Percentiles rank a stretch among this genome's conserved stretches.
Evolutionary conservation across 345 rosid genomes (phyloP).

Genomic region (Diplotaxis tenuifolia): DNA sequence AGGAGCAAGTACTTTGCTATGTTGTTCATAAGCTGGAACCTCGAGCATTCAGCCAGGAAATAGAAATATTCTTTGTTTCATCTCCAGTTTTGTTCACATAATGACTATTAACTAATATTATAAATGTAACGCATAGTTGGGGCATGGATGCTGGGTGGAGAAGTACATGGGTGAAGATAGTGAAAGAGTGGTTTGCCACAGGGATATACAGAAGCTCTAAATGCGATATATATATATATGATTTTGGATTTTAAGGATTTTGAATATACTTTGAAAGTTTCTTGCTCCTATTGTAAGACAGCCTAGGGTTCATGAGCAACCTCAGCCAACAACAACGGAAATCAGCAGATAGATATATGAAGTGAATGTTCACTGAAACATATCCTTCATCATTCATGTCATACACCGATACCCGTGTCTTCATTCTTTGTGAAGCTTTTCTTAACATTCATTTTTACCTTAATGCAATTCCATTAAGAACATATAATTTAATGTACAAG

Average conservation of each 20-base stretch:
- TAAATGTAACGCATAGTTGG: slow-evolving; percentile 51
- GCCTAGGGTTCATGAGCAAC: slow-evolving; percentile 45
- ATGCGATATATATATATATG: neutral
- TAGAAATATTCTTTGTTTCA: slow-evolving; percentile 22
- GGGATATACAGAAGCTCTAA: slow-evolving; percentile 55
- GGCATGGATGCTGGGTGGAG: slow-evolving; percentile 89
- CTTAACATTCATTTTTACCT: neutral
- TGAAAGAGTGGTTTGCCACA: slow-evolving; percentile 90
- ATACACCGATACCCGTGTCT: neutral
- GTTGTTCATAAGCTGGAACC: slow-evolving; percentile 91
- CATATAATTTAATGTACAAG: slow-evolving; percentile 7
- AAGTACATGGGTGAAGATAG: slow-evolving; percentile 88
- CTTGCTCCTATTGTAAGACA: slow-evolving; percentile 60
- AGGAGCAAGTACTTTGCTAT: slow-evolving; percentile 92
- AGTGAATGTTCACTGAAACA: too few relatives aligned
- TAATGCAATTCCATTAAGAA: slow-evolving; percentile 7
- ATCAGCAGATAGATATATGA: slow-evolving; percentile 29
- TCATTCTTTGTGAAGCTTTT: neutral
- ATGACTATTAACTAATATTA: slow-evolving; percentile 5
- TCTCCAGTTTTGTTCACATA: neutral
- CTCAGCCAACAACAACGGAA: slow-evolving; percentile 38
- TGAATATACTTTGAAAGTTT: slow-evolving; percentile 70
- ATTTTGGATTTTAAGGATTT: too few relatives aligned
- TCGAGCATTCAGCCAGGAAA: slow-evolving; percentile 53
- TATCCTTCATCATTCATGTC: too few relatives aligned